A percentile compares a stretch with the other conserved stretches of the same genome.
phyloP scores from a whole-genome alignment of 2,329 filamentous ascomycete genomes.

The Pseudocercospora musae region DNA sequence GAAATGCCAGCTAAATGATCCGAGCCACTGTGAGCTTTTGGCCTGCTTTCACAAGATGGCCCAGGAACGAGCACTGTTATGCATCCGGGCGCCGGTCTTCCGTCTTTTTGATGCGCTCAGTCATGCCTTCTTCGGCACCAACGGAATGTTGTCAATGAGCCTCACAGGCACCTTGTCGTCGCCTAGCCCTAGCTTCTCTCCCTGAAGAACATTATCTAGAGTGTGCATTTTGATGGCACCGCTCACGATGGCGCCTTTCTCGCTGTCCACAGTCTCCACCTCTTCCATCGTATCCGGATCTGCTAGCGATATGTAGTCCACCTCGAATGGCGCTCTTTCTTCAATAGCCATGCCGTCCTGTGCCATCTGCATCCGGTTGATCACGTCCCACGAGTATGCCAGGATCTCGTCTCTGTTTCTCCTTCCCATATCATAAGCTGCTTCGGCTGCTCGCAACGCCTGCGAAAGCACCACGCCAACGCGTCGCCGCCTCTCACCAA shows the following conservation, averaged over 20 bases:
- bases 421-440: slow-evolving; percentile 56
- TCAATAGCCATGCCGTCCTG: slow-evolving; percentile 60
- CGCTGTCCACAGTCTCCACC: slow-evolving; percentile 65
- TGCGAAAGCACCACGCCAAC: slow-evolving; percentile 70
- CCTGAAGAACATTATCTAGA: slow-evolving; percentile 64
- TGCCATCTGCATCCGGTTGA: slow-evolving; percentile 53
- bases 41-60: too few species aligned
- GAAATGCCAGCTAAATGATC: neutral
- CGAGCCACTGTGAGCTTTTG: neutral
- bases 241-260: slow-evolving; percentile 76
- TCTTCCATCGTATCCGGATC: slow-evolving; percentile 83
- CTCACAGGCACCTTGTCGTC: slow-evolving; percentile 72
- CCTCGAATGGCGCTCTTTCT: slow-evolving; percentile 68
- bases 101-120: too few species aligned
- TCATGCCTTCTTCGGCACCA: slow-evolving; percentile 6
- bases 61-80: too few species aligned
- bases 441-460: slow-evolving; percentile 68
- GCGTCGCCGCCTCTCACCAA: slow-evolving; percentile 69
- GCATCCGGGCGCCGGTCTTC: too few species aligned
- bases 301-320: slow-evolving; percentile 90
- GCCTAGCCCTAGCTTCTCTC: slow-evolving; percentile 69
- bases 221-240: slow-evolving; percentile 88
- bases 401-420: slow-evolving; percentile 65
- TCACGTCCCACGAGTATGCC: slow-evolving; percentile 63
- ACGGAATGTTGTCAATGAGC: slow-evolving; percentile 81